phyloP scores from a whole-genome alignment of 2,329 filamentous ascomycete genomes.

The Fusarium verticillioides region DNA sequence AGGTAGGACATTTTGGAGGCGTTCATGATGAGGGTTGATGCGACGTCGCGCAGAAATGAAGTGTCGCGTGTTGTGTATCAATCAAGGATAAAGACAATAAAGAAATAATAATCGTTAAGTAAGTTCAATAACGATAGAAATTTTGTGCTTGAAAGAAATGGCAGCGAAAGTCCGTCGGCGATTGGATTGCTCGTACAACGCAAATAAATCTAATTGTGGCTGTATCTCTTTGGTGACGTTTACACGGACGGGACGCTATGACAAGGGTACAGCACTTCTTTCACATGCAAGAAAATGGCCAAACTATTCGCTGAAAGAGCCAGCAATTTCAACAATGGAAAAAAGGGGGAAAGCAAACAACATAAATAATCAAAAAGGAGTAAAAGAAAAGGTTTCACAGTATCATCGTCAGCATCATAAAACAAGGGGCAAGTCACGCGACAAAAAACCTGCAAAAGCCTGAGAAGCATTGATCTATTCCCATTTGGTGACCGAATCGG shows the following conservation, averaged over 20 bases:
- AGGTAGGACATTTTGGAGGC: constrained; percentile 58
- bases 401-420: not conserved
- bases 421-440: constrained; percentile 40
- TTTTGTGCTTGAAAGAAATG: not conserved
- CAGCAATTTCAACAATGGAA: not conserved
- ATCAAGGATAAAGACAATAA: not conserved
- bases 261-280: constrained; percentile 8
- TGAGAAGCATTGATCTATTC: constrained; percentile 27
- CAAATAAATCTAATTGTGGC: constrained; percentile 2
- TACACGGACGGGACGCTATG: constrained; percentile 12
- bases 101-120: not conserved
- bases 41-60: not conserved
- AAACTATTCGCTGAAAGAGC: constrained; percentile 14
- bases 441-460: constrained; percentile 22
- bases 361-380: not conserved
- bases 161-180: not conserved
- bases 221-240: constrained; percentile 37
- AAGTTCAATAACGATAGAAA: not conserved
- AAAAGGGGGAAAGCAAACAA: not conserved
- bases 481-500: constrained; percentile 39
- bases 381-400: not conserved
- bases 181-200: constrained; percentile 1
- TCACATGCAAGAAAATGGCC: constrained; percentile 32
- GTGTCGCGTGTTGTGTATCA: not conserved
- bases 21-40: constrained; percentile 27